Conservation (phyloP, 2,329 filamentous ascomycete species). For the Trichoderma arundinaceum region DNA sequence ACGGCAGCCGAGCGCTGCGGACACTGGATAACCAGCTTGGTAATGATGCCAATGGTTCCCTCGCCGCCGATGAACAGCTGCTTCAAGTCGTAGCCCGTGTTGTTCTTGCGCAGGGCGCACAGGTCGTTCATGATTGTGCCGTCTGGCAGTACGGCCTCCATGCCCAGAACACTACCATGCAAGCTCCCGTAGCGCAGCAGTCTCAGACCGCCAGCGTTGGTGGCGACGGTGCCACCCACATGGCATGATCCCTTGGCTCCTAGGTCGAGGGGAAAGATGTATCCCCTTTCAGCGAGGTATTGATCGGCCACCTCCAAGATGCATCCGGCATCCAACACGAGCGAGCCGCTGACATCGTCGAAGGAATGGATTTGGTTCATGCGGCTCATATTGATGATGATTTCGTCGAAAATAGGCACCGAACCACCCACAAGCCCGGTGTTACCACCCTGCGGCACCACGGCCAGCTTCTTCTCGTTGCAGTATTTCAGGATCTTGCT, state of each 20-base stretch:
- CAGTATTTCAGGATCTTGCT: constrained; percentile 93
- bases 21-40: constrained; percentile 85
- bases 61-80: constrained; percentile 96
- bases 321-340: constrained; percentile 89
- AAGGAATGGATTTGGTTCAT: constrained; percentile 94
- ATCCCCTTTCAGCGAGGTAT: constrained; percentile 78
- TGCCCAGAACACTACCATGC: constrained; percentile 88
- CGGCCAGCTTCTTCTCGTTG: constrained; percentile 88
- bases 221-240: constrained; percentile 93
- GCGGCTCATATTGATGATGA: constrained; percentile 85
- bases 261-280: constrained; percentile 96
- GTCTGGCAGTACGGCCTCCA: constrained; percentile 92
- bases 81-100: constrained; percentile 97
- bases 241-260: constrained; percentile 97
- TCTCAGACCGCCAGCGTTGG: constrained; percentile 90
- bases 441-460: constrained; percentile 97
- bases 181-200: constrained; percentile 91
- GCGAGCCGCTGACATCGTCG: constrained; percentile 87
- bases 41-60: constrained; percentile 93
- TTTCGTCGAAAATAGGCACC: constrained; percentile 97
- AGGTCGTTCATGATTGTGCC: constrained; percentile 92
- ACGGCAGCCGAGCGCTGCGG: constrained; percentile 85
- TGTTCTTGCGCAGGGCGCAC: constrained; percentile 91
- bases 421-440: constrained; percentile 95
- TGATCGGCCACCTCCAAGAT: constrained; percentile 89